These are phyloP conservation scores for Westerdykella sp. DNA, from an alignment of 2,329 filamentous ascomycete species.

Conservation along the genomic window DNA sequence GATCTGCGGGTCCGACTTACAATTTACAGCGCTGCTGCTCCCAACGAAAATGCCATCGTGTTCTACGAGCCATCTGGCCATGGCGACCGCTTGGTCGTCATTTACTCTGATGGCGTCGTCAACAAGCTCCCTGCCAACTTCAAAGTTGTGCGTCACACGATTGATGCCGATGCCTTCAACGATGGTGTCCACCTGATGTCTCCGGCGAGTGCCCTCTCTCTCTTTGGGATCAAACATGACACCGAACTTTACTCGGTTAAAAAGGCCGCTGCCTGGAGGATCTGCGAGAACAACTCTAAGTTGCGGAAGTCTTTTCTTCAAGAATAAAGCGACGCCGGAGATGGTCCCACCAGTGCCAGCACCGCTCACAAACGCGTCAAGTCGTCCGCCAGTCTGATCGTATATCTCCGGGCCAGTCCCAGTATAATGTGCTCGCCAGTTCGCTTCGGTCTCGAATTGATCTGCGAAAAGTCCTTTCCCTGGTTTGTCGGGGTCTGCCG, in stretches of 20 bases:
- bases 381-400: conserved; percentile 62
- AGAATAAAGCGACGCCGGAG: conserved; percentile 72
- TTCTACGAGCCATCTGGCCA: conserved; percentile 96
- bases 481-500: conserved; percentile 47
- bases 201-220: conserved; percentile 78
- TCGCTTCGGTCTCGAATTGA: conserved; percentile 88
- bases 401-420: conserved; percentile 88
- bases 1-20: conserved; percentile 45
- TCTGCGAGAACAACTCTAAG: conserved; percentile 79
- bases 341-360: conserved; percentile 94
- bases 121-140: conserved; percentile 75
- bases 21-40: conserved; percentile 95
- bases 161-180: conserved; percentile 97
- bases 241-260: conserved; percentile 84
- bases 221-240: conserved; percentile 94
- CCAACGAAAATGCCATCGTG: conserved; percentile 92
- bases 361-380: conserved; percentile 88
- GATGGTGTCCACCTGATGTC: conserved; percentile 90
- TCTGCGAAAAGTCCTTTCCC: conserved; percentile 89
- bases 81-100: conserved; percentile 80
- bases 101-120: conserved; percentile 86
- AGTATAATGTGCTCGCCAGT: conserved; percentile 76
- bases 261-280: conserved; percentile 87
- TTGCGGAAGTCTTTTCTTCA: conserved; percentile 65
- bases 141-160: conserved; percentile 87